These are phyloP conservation scores for Fusarium citri DNA, from an alignment of 2,329 filamentous ascomycete species.

Conservation along the genomic window DNA sequence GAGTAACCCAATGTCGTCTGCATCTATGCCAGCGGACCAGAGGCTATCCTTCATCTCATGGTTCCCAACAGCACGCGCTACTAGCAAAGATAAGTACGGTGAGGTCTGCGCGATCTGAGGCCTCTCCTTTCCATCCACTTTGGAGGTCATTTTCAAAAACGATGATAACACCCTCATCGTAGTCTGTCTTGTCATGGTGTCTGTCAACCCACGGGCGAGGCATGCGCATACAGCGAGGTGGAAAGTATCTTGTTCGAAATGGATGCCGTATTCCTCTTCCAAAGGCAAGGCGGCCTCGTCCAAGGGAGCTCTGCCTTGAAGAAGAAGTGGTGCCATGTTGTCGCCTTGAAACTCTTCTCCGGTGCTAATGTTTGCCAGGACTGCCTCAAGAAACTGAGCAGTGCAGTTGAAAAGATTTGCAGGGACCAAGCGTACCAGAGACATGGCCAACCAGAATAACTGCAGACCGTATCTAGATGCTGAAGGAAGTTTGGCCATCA, in stretches of 20 bases:
- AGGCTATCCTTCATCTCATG: slow-evolving; percentile 73
- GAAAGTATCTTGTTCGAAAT: slow-evolving; percentile 73
- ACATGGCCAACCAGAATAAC: slow-evolving; percentile 77
- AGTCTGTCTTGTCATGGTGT: slow-evolving; percentile 68
- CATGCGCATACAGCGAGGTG: slow-evolving; percentile 75
- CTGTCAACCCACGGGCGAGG: slow-evolving; percentile 72
- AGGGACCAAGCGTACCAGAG: slow-evolving; percentile 72
- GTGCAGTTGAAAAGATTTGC: slow-evolving; percentile 73
- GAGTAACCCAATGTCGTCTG: slow-evolving; percentile 49
- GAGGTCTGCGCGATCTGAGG: slow-evolving; percentile 51
- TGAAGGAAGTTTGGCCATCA: slow-evolving; percentile 76
- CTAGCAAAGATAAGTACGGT: slow-evolving; percentile 71
- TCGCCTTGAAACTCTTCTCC: slow-evolving; percentile 69
- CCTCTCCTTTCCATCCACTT: slow-evolving; percentile 25
- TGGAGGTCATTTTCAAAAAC: slow-evolving; percentile 60
- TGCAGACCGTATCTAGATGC: slow-evolving; percentile 76
- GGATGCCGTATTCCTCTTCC: slow-evolving; percentile 74
- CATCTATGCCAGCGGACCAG: slow-evolving; percentile 68
- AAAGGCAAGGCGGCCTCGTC: slow-evolving; percentile 71
- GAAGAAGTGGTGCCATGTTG: slow-evolving; percentile 68
- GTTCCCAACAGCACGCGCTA: slow-evolving; percentile 65
- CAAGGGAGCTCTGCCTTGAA: slow-evolving; percentile 70
- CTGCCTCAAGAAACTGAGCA: slow-evolving; percentile 72
- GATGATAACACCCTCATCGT: slow-evolving; percentile 71
- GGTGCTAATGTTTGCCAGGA: slow-evolving; percentile 72